These are phyloP conservation scores for Diplodia mutila DNA, from an alignment of 2,329 filamentous ascomycete genomes.

Conservation along the genomic window DNA sequence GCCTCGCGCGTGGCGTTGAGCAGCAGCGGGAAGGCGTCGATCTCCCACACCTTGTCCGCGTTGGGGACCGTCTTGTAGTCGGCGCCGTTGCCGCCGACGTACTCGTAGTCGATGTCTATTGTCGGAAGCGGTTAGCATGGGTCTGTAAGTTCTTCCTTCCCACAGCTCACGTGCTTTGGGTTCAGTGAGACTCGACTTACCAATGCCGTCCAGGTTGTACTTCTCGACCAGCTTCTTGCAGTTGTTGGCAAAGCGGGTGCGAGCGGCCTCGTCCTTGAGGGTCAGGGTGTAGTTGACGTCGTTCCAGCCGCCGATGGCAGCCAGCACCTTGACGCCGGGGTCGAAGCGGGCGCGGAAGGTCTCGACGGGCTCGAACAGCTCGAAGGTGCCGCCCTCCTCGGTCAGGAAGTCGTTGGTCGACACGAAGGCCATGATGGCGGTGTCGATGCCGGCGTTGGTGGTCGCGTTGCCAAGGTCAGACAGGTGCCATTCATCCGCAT, in stretches of 20 bases:
- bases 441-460: slow-evolving; percentile 38
- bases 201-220: slow-evolving; percentile 68
- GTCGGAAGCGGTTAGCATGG: slow-evolving; percentile 28
- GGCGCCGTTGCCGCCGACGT: slow-evolving; percentile 66
- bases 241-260: slow-evolving; percentile 63
- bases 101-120: slow-evolving; percentile 69
- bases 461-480: slow-evolving; percentile 22
- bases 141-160: not conserved
- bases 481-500: slow-evolving; percentile 19
- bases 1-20: slow-evolving; percentile 61
- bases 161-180: not conserved
- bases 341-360: slow-evolving; percentile 59
- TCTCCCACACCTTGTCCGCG: slow-evolving; percentile 60
- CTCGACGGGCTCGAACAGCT: slow-evolving; percentile 58
- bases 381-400: slow-evolving; percentile 45
- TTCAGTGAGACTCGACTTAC: slow-evolving; percentile 40
- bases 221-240: slow-evolving; percentile 64
- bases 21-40: slow-evolving; percentile 64
- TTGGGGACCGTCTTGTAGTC: slow-evolving; percentile 69
- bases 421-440: slow-evolving; percentile 42
- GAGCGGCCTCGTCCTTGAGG: slow-evolving; percentile 48
- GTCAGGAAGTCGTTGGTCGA: slow-evolving; percentile 43
- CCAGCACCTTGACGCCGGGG: slow-evolving; percentile 63
- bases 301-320: slow-evolving; percentile 77
- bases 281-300: slow-evolving; percentile 50